Base-by-base conservation (phyloP, 2,329 filamentous ascomycete species). In the Aspergillus japonicus region DNA sequence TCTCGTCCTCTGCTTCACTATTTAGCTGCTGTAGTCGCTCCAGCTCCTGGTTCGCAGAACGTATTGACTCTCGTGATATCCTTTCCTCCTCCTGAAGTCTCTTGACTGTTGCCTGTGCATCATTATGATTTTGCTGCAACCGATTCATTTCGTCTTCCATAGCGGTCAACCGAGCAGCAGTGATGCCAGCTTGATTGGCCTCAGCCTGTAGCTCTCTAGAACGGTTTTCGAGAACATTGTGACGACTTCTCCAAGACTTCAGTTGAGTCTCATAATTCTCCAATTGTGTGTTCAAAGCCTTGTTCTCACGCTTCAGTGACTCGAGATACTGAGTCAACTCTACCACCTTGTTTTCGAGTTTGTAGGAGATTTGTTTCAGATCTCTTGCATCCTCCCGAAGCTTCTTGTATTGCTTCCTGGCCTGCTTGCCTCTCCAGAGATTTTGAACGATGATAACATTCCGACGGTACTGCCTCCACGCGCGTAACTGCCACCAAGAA, bases 351-450 rank as follows among this genome's bases (percentile, higher is more conserved):
- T 99, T 98, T 78, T 99, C 95, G 69, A 99, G 82, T 82, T 96
- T 98, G 83, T 99, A 99, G 2, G 95, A 98, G 68, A 99, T 99
- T 78, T 98, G 94, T 83, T 98, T 98, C 75, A 99, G 86, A 81
- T 99, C 96, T 73, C 95, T 90, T 66, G 95, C 95, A 78, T 99
- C 95, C 78, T 97, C 93, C 67, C 95, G 91, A 62, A 96, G 81
- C 68, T 82, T 87, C 86, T 96, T 98, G 83, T 99, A 99, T 52
- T 86, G 88, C 66, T 84, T 86, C 66, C 95, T 87, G 57, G 95
- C 94, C 64, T 78, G 73, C 77, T 86, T 93, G 74, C 93, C 94
- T 75, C 95, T 89, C 92, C 92, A 98, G 73, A 98, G 77, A 76
- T 88, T 96, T 78, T 99, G 95, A 49, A 97, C 87, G 66, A 96